These are phyloP conservation scores for Aspergillus saccharolyticus DNA, from an alignment of 495 filamentous ascomycete genomes.

Conservation along the genomic window DNA sequence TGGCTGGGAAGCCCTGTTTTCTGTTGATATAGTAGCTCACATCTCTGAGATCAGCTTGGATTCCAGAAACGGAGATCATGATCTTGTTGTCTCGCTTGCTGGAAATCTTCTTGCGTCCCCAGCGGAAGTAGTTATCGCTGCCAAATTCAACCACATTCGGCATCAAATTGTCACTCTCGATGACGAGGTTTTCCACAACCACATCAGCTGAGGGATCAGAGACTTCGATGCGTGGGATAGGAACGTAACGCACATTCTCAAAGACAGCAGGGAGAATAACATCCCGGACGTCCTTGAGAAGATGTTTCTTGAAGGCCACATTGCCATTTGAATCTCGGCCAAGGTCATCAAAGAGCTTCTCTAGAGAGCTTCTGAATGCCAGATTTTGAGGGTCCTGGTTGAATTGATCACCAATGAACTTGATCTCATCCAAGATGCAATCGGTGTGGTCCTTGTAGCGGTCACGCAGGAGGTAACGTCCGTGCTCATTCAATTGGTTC, in stretches of 20 bases:
- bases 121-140: slow-evolving; percentile 92
- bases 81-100: slow-evolving; percentile 76
- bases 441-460: slow-evolving; percentile 86
- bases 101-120: slow-evolving; percentile 78
- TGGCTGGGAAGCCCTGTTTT: slow-evolving; percentile 89
- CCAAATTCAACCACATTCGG: slow-evolving; percentile 90
- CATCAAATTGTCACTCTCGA: slow-evolving; percentile 96
- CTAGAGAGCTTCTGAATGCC: slow-evolving; percentile 64
- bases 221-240: slow-evolving; percentile 91
- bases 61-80: slow-evolving; percentile 77
- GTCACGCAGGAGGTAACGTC: slow-evolving; percentile 81
- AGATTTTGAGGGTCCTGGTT: slow-evolving; percentile 82
- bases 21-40: slow-evolving; percentile 93
- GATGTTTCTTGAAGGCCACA: slow-evolving; percentile 82
- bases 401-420: slow-evolving; percentile 85
- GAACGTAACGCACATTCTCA: slow-evolving; percentile 85
- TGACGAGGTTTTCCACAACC: slow-evolving; percentile 85
- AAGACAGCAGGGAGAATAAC: slow-evolving; percentile 82
- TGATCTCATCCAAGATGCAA: slow-evolving; percentile 81
- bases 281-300: slow-evolving; percentile 81
- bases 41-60: slow-evolving; percentile 65
- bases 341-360: slow-evolving; percentile 84
- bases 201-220: slow-evolving; percentile 80
- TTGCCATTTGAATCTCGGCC: slow-evolving; percentile 83
- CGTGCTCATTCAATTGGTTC: slow-evolving; percentile 79